Base-by-base conservation (phyloP, 495 filamentous ascomycete species). In the Copromyces sp. region DNA sequence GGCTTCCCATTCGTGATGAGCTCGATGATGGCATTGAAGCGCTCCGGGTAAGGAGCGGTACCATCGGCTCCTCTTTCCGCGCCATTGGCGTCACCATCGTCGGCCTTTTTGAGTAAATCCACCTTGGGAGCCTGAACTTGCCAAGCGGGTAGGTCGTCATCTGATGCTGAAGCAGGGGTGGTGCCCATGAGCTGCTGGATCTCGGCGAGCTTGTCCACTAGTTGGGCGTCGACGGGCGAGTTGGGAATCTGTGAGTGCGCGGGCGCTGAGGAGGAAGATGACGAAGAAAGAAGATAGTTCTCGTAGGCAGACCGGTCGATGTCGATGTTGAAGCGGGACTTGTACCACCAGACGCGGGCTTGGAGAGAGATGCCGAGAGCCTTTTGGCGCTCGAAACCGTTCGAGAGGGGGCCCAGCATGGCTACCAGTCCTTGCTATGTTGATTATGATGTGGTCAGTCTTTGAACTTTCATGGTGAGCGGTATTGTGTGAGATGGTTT, bases 11-110 rank as follows among this genome's bases (percentile, higher is more conserved):
- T 91, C 4, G 91, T 91, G 74, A 99, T 93, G 39, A 98, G 89
- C 59, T 93, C 94, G 42, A 97, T 90, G 69, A 99, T 94, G 72
- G 95, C 90, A 38, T 92, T 89, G 77, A 99, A 98, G 3, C 91
- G 91, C 35, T 89, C 90, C 5, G 95, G 95, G 79, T 97, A 97
- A 4, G 90, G 88, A 59, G 89, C 81, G 11, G 65, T 72, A 40
- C 76, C 82, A 35, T 86, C 83, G 16, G 78, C 77, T 61, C 77
- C 78, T 9, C 53, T 65, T 37, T 73, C 72, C 11, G 61, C 47
- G 3, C 73, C 70, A 20, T 71, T 74, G 14, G 44, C 73, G 4
- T 20, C 47, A 16, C 65, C 71, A 40, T 80, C 77, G 24, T 77
- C 75, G 35, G 80, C 80, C 68, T 82, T 78, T 40, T 74, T 71